These are phyloP conservation scores for Tolypocladium pustulatum DNA, from an alignment of 2,329 filamentous ascomycete genomes.

Conservation along the genomic window DNA sequence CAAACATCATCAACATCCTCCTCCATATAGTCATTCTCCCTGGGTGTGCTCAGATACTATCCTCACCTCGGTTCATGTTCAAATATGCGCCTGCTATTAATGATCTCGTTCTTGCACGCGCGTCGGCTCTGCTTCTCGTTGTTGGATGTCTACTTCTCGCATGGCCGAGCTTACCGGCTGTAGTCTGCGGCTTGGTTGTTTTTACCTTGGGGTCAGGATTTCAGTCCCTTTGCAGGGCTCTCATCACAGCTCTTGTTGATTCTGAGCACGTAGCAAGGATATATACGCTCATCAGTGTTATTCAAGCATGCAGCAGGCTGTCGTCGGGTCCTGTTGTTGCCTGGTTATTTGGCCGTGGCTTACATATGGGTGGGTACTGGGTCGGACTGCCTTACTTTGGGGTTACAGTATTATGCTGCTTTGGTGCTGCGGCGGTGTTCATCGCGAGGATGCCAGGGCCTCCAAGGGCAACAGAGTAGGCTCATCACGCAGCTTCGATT, in stretches of 20 bases:
- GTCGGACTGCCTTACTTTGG: slow-evolving; percentile 12
- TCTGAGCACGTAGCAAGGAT: slow-evolving; percentile 11
- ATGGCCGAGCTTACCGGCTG: slow-evolving; percentile 3
- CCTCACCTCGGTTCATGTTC: too few species aligned
- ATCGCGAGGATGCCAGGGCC: background rate
- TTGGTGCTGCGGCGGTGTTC: background rate
- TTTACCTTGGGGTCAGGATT: slow-evolving; percentile 9
- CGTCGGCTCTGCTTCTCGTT: background rate
- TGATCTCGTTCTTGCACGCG: too few species aligned
- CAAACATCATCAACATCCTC: slow-evolving; percentile 8
- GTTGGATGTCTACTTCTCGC: slow-evolving; percentile 11
- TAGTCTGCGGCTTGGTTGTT: slow-evolving; percentile 10
- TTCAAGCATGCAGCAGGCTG: slow-evolving; percentile 12
- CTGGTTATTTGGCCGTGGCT: slow-evolving; percentile 12
- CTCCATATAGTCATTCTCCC: slow-evolving; percentile 7
- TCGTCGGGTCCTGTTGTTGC: slow-evolving; percentile 12
- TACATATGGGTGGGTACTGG: slow-evolving; percentile 12
- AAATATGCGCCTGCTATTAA: too few species aligned
- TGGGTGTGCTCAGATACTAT: background rate
- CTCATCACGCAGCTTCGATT: too few species aligned
- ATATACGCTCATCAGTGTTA: slow-evolving; percentile 14
- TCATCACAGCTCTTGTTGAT: slow-evolving; percentile 8
- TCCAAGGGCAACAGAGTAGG: too few species aligned
- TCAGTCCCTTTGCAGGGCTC: slow-evolving; percentile 9
- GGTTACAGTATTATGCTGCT: background rate